These are phyloP conservation scores for Sungouiella thailandica DNA, from an alignment of 805 yeast genomes.

Conservation along the genomic window DNA sequence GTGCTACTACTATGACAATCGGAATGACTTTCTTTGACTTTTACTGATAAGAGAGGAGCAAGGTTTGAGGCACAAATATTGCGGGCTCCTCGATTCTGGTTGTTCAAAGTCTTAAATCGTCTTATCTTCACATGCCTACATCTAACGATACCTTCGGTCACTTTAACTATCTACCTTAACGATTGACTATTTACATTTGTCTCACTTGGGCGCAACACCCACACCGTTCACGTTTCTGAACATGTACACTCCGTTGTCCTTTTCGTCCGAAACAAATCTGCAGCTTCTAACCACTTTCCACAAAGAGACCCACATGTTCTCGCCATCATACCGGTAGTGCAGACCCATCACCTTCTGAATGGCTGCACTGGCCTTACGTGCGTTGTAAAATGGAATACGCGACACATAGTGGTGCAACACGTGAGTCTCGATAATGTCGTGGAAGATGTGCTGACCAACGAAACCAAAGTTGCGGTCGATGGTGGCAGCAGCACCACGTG, in stretches of 20 bases:
- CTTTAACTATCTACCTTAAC: no score
- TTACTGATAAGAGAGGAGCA: no score
- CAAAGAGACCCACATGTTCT: slow-evolving; percentile 52
- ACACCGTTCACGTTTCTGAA: slow-evolving; percentile 63
- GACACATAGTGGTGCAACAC: slow-evolving; percentile 53
- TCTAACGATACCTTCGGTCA: no score
- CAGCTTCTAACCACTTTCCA: slow-evolving; percentile 60
- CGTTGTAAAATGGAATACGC: slow-evolving; percentile 53
- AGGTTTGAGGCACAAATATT: no score
- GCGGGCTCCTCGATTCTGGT: no score
- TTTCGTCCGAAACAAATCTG: slow-evolving; percentile 65
- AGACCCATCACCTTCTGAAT: slow-evolving; percentile 49
- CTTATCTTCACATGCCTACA: no score
- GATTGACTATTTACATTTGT: no score
- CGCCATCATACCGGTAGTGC: slow-evolving; percentile 45
- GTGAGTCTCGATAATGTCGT: slow-evolving; percentile 55
- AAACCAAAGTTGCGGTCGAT: slow-evolving; percentile 60
- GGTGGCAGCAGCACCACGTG: slow-evolving; percentile 64
- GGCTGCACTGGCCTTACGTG: slow-evolving; percentile 48
- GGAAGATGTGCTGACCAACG: slow-evolving; percentile 52
- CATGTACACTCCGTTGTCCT: slow-evolving; percentile 64
- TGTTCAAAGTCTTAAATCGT: no score
- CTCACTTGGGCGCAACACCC: slow-evolving; percentile 25
- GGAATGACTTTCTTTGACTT: no score
- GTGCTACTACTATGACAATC: no score